phyloP scores from a whole-genome alignment of 331 rosid species.

The Quercus lobata region DNA sequence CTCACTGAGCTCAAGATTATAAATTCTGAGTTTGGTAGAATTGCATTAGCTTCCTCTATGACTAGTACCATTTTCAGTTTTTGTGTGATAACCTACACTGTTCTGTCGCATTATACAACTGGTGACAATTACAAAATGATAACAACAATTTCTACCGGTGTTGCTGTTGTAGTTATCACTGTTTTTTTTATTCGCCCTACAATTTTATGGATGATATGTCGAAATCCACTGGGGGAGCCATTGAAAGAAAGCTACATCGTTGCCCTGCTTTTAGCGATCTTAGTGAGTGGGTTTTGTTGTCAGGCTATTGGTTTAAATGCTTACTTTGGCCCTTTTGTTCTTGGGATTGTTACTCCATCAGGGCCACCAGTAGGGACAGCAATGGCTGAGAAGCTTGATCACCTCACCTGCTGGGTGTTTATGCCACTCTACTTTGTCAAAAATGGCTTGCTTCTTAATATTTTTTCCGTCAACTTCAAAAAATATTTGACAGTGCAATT shows the following conservation, averaged over 20 bases:
- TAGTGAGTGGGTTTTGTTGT: slow-evolving; percentile 21
- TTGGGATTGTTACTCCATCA: slow-evolving; percentile 32
- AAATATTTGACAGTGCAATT: slow-evolving; percentile 6
- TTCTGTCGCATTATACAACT: neutral
- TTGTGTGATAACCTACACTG: neutral
- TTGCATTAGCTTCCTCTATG: slow-evolving; percentile 27
- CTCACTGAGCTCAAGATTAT: slow-evolving; percentile 27
- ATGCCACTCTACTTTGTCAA: slow-evolving; percentile 31
- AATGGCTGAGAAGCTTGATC: slow-evolving; percentile 23
- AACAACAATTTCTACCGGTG: neutral
- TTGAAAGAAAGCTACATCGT: slow-evolving; percentile 9
- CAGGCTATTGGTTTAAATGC: slow-evolving; percentile 19
- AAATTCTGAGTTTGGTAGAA: slow-evolving; percentile 29
- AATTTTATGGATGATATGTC: slow-evolving; percentile 20
- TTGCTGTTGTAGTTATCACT: neutral
- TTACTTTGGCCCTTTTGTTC: slow-evolving; percentile 28
- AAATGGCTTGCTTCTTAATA: slow-evolving; percentile 19
- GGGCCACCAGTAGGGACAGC: slow-evolving; percentile 30
- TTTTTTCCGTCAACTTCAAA: neutral
- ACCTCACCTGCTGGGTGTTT: slow-evolving; percentile 28
- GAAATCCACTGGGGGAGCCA: slow-evolving; percentile 15
- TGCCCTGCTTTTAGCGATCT: slow-evolving; percentile 13
- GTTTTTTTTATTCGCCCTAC: slow-evolving; percentile 13
- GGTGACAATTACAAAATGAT: neutral
- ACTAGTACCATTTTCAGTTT: slow-evolving; percentile 2